Evolutionary conservation across 2,329 filamentous ascomycete genomes (phyloP), one percentile per base, ranked within the genome.

Genomic region (Macrophomina pseudophaseolina): DNA sequence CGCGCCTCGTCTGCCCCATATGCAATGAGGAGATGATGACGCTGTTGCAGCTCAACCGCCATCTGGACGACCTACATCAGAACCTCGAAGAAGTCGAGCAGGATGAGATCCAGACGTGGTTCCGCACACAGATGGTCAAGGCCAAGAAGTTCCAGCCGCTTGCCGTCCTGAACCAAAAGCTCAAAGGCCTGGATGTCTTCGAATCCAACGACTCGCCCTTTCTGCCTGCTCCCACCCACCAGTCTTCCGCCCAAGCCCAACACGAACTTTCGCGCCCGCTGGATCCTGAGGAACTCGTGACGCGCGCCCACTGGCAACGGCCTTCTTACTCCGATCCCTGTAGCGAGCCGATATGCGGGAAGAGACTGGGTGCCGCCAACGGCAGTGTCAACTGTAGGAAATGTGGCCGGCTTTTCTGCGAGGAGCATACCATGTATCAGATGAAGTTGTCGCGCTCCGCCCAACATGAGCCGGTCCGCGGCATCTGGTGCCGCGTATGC

Each of bases 21-120:
- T 99, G 95, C 80, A 93, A 90, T 72, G 96, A 98, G 81, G 94
- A 97, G 79, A 99, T 99, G 95, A 85, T 98, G 74, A 98, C 95
- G 14, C 82, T 99, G 58, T 82, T 99, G 46, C 95, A 99, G 81
- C 83, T 99, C 48, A 98, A 99, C 74, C 71, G 75, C 74, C 90
- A 92, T 79, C 85, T 97, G 74, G 94, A 97, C 81, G 94, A 97
- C 76, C 88, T 84, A 69, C 94, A 97, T 80, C 91, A 94, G 77
- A 94, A 97, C 74, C 86, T 97, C 14, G 91, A 96, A 75, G 91
- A 92, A 70, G 87, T 93, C 68, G 90, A 93, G 75, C 94, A 97
- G 76, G 92, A 97, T 78, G 93, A 97, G 80, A 93, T 97, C 72
- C 96, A 96, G 82, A 94, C 93, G 48, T 97, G 94, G 94, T 97